phyloP scores from a whole-genome alignment of 192 early-diverging fungal genomes.

The Chytriomyces confervae region DNA sequence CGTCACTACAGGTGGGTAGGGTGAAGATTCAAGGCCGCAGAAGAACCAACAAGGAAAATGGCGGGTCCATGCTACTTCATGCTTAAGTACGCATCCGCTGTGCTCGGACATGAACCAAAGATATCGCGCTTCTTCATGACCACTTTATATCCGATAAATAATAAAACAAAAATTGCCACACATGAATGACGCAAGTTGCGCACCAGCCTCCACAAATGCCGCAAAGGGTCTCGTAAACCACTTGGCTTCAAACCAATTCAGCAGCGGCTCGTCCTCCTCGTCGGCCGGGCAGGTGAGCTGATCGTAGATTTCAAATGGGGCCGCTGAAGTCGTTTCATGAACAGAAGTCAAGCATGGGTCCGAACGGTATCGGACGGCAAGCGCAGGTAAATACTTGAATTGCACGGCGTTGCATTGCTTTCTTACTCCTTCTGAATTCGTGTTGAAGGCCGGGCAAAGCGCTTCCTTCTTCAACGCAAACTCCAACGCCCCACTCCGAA shows the following conservation, averaged over 20 bases:
- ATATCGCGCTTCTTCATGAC: no score
- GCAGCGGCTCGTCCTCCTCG: neutral
- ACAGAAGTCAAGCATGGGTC: neutral
- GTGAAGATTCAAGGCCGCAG: no score
- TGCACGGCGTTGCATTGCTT: neutral
- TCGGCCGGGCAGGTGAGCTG: neutral
- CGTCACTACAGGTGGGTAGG: no score
- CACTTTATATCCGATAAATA: no score
- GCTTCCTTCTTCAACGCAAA: neutral
- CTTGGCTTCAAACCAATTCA: neutral
- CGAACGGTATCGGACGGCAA: neutral
- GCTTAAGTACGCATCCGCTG: no score
- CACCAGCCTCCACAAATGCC: slow-evolving; percentile 14
- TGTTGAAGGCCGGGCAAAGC: neutral
- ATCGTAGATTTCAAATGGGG: neutral
- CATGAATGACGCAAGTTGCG: slow-evolving; percentile 17
- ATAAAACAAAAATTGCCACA: neutral
- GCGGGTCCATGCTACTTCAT: no score
- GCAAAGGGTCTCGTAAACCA: slow-evolving; percentile 32
- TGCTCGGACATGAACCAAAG: no score
- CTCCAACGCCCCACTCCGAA: neutral
- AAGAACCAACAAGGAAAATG: no score
- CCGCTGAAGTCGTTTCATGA: neutral
- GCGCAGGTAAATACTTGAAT: neutral
- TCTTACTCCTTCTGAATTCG: no score